These are phyloP conservation scores for Begonia masoniana DNA, from an alignment of 306 rosid genomes.

Conservation along the genomic window DNA sequence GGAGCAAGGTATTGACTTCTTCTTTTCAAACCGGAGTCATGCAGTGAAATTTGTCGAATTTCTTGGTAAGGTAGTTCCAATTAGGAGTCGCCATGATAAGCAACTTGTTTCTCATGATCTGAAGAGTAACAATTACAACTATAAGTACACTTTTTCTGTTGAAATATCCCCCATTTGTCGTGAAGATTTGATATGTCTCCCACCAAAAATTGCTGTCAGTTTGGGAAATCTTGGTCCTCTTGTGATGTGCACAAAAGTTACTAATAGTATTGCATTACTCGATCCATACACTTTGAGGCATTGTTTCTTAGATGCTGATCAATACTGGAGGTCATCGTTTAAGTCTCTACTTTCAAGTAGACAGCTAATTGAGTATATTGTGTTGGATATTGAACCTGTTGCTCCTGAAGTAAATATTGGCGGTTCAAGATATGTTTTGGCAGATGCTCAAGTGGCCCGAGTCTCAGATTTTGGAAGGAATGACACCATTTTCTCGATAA, in stretches of 20 bases:
- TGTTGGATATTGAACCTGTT: conserved; percentile 41
- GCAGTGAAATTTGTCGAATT: conserved; percentile 58
- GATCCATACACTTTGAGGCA: conserved; percentile 54
- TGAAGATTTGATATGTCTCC: conserved; percentile 64
- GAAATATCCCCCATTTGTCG: conserved; percentile 59
- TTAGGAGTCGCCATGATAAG: conserved; percentile 38
- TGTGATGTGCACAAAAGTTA: conserved; percentile 66
- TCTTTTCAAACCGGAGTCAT: conserved; percentile 53
- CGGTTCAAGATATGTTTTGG: conserved; percentile 45
- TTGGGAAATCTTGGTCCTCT: conserved; percentile 63
- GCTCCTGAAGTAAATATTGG: conserved; percentile 37
- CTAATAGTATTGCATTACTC: conserved; percentile 47
- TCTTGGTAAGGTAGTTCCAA: conserved; percentile 41
- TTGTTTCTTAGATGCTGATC: conserved; percentile 62
- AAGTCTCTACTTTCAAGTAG: conserved; percentile 51
- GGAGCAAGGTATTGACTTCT: conserved; percentile 63
- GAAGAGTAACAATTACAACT: conserved; percentile 46
- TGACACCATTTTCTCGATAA: conserved; percentile 47
- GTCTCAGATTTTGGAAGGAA: conserved; percentile 63
- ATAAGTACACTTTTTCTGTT: conserved; percentile 56
- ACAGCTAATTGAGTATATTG: conserved; percentile 55
- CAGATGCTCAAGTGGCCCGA: conserved; percentile 65
- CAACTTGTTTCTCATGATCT: conserved; percentile 60
- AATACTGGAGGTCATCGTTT: conserved; percentile 54
- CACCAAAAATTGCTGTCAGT: conserved; percentile 41